phyloP scores from a whole-genome alignment of 2,329 filamentous ascomycete genomes.

The Sporothrix variecibatus region DNA sequence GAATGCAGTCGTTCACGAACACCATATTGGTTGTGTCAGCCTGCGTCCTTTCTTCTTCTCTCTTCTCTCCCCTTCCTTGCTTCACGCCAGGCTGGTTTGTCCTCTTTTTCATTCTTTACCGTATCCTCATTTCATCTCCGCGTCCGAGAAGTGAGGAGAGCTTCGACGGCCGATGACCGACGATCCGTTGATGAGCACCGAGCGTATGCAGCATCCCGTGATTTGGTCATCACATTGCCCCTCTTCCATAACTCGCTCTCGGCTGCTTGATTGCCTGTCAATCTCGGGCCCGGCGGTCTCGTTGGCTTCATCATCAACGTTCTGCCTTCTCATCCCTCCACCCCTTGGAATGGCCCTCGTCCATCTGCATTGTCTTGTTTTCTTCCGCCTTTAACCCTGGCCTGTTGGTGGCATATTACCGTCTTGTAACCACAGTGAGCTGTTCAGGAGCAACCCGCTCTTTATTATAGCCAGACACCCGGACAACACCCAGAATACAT shows the following conservation, averaged over 20 bases:
- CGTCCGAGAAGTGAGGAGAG: neutral
- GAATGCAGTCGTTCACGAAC: neutral
- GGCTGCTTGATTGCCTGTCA: neutral
- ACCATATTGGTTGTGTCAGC: neutral
- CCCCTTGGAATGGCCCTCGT: neutral
- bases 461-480: constrained; percentile 18
- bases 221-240: neutral
- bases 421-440: neutral
- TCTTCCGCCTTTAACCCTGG: neutral
- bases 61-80: neutral
- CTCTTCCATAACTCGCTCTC: neutral
- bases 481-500: constrained; percentile 18
- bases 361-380: neutral
- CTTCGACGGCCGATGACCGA: neutral
- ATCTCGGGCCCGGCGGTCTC: neutral
- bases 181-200: neutral
- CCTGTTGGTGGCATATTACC: neutral
- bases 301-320: neutral
- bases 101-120: neutral
- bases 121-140: neutral
- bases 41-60: neutral
- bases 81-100: neutral
- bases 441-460: neutral
- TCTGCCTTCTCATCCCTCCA: neutral
- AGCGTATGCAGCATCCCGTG: neutral